These are phyloP conservation scores for Stylosanthes scabra DNA, from an alignment of 331 rosid genomes.

Conservation along the genomic window DNA sequence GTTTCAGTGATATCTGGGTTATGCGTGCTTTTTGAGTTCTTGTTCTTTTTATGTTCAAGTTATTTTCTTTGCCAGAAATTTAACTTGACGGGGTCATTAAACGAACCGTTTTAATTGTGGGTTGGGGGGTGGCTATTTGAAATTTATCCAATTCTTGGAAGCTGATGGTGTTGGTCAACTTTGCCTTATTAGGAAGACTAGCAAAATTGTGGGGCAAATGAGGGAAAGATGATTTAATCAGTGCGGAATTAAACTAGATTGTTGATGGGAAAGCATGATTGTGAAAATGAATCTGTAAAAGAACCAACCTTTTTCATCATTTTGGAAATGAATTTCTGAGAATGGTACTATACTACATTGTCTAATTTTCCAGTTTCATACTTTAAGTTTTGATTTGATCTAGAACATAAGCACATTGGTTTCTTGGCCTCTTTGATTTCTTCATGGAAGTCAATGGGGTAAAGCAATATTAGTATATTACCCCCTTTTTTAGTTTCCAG, in stretches of 20 bases:
- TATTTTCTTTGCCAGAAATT: slow-evolving; percentile 27
- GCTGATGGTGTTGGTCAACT: slow-evolving; percentile 19
- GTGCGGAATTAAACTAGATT: slow-evolving; percentile 21
- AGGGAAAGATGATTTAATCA: not conserved
- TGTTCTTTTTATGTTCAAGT: not conserved
- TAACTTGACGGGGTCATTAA: slow-evolving; percentile 20
- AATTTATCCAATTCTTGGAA: slow-evolving; percentile 30
- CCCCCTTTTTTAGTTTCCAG: not conserved
- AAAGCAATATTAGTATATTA: slow-evolving; percentile 19
- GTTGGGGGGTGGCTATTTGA: not conserved
- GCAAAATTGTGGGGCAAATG: not conserved
- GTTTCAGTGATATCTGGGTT: not conserved
- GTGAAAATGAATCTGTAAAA: slow-evolving; percentile 10
- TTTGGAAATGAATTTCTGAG: not conserved
- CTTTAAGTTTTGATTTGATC: not conserved
- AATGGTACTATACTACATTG: slow-evolving; percentile 13
- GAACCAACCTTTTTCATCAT: not conserved
- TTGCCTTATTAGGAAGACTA: slow-evolving; percentile 15
- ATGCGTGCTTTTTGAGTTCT: slow-evolving; percentile 6
- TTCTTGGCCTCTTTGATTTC: not conserved
- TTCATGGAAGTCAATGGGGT: not conserved
- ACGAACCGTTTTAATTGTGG: slow-evolving; percentile 14
- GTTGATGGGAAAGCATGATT: slow-evolving; percentile 25
- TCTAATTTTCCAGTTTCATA: not conserved
- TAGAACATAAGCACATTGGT: not conserved